Conservation (phyloP, 2,329 filamentous ascomycete genomes). For the Phaeomoniella chlamydospora region DNA sequence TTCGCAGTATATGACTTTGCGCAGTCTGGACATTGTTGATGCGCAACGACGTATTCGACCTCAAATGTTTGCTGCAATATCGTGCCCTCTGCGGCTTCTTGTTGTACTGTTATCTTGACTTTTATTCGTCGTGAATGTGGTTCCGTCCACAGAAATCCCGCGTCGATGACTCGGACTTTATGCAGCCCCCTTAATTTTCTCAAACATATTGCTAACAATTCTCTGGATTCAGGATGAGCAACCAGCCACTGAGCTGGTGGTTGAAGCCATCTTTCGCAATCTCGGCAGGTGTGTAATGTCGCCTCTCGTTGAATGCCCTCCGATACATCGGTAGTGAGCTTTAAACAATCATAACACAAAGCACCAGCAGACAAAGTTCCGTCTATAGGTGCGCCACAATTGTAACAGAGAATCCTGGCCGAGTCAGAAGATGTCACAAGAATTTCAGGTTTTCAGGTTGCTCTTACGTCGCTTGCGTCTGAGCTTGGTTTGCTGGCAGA, state of each 20-base stretch:
- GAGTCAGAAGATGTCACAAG: no score
- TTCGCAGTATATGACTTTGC: conserved; percentile 93
- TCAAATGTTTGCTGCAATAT: conserved; percentile 89
- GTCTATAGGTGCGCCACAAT: conserved; percentile 91
- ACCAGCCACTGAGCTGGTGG: conserved; percentile 78
- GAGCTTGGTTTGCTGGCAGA: background rate
- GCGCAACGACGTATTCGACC: conserved; percentile 78
- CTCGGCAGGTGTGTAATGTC: conserved; percentile 76
- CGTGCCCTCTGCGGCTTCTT: conserved; percentile 49
- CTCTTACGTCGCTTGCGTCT: conserved; percentile 40
- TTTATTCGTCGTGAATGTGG: conserved; percentile 86
- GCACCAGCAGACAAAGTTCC: conserved; percentile 75
- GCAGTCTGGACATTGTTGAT: conserved; percentile 90
- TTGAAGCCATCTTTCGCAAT: conserved; percentile 87
- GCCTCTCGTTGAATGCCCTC: conserved; percentile 83
- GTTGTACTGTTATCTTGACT: conserved; percentile 89
- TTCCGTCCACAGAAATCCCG: conserved; percentile 95
- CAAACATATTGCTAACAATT: conserved; percentile 82
- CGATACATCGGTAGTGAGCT: conserved; percentile 86
- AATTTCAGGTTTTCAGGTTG: no score
- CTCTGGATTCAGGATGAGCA: conserved; percentile 73
- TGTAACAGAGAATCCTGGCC: conserved; percentile 90
- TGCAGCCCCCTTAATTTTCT: conserved; percentile 73
- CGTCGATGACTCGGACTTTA: conserved; percentile 89
- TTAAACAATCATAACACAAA: conserved; percentile 91